phyloP scores from a whole-genome alignment of 352 stramenopile genomes.

The Pythium phragmitis region DNA sequence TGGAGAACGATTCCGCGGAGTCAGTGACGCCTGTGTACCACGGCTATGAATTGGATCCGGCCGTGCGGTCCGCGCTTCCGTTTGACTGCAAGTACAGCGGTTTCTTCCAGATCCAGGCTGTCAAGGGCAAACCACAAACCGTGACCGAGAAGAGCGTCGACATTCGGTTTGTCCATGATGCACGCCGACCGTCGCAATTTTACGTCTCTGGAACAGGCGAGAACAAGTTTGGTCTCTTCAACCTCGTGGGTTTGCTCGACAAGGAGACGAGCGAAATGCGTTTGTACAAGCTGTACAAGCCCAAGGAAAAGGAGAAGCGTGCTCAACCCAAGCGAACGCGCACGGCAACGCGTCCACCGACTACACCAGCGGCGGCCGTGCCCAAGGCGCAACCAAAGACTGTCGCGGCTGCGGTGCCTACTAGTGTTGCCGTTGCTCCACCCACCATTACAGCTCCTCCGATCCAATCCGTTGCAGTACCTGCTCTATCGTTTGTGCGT shows the following conservation, averaged over 20 bases:
- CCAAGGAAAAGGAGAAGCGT: conserved; percentile 78
- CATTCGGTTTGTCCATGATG: conserved; percentile 82
- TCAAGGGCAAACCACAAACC: conserved; percentile 82
- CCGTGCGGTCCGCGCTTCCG: conserved; percentile 65
- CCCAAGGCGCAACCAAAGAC: conserved; percentile 6
- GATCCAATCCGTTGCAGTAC: conserved; percentile 21
- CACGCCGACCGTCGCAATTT: conserved; percentile 60
- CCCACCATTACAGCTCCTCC: conserved; percentile 15
- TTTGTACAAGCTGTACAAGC: conserved; percentile 88
- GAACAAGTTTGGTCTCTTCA: conserved; percentile 80
- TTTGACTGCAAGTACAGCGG: conserved; percentile 83
- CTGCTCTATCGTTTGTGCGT: conserved; percentile 32
- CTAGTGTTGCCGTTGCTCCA: conserved; percentile 8
- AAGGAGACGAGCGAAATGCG: conserved; percentile 77
- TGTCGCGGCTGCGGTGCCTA: background rate
- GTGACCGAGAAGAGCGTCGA: conserved; percentile 78
- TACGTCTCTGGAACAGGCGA: conserved; percentile 67
- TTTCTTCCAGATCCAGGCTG: conserved; percentile 85
- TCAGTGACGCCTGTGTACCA: conserved; percentile 60
- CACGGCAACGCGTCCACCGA: conserved; percentile 4
- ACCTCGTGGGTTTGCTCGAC: conserved; percentile 66
- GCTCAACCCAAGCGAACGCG: conserved; percentile 55
- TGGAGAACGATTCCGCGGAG: conserved; percentile 36
- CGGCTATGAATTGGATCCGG: conserved; percentile 60
- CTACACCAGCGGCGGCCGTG: background rate